phyloP scores from a whole-genome alignment of 345 rosid species.

The Euclidium syriacum region DNA sequence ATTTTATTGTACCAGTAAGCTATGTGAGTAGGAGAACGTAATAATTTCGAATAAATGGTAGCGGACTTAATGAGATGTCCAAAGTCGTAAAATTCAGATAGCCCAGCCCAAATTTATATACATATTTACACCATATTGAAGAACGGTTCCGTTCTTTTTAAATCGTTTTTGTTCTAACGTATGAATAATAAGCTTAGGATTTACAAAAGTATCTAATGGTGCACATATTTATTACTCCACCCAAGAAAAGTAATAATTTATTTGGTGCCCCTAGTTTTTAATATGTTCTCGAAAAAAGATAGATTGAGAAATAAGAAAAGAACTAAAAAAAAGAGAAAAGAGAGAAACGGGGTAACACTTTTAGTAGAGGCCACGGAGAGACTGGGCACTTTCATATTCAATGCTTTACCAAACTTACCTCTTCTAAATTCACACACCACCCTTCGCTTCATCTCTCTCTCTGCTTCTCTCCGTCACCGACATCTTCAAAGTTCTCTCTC shows the following conservation, averaged over 20 bases:
- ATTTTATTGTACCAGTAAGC: neutral
- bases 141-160: too few relatives aligned
- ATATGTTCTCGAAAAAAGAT: neutral
- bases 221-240: neutral
- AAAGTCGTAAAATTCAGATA: neutral
- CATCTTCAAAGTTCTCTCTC: neutral
- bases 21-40: too few relatives aligned
- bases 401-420: conserved; percentile 74
- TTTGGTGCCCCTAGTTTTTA: neutral
- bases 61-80: neutral
- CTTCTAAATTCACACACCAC: conserved; percentile 24
- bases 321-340: neutral
- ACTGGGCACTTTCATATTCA: conserved; percentile 37
- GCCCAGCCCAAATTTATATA: conserved; percentile 12
- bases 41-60: neutral
- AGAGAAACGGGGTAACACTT: conserved; percentile 27
- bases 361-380: conserved; percentile 12
- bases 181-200: neutral
- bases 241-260: neutral
- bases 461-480: conserved; percentile 25
- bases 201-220: neutral
- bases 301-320: conserved; percentile 27
- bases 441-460: conserved; percentile 12
- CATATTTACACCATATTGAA: too few relatives aligned
- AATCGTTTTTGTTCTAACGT: neutral